These are phyloP conservation scores for Plantago elongata DNA, from an alignment of 257 asterid species.

Conservation along the genomic window DNA sequence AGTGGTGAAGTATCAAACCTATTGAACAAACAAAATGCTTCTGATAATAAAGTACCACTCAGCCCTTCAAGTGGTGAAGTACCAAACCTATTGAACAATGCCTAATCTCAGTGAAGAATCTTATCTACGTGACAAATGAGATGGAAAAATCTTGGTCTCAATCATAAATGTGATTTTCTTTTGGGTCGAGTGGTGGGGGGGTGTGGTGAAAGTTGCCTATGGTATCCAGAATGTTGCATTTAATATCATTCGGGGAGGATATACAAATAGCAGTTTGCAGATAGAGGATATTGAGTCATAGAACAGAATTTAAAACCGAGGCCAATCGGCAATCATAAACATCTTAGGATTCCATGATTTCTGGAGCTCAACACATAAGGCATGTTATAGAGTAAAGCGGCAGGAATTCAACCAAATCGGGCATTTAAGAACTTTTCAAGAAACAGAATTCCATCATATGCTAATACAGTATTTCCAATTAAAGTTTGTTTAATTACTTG, in stretches of 20 bases:
- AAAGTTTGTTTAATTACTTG: too few species aligned
- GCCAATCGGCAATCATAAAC: too few species aligned
- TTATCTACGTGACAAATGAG: slow-evolving; percentile 1
- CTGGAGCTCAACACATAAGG: background rate
- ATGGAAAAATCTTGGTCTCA: background rate
- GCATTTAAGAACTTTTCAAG: background rate
- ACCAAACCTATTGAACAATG: slow-evolving; percentile 11
- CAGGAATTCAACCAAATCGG: background rate
- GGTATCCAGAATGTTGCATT: too few species aligned
- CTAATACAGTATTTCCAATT: too few species aligned
- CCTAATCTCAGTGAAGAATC: slow-evolving; percentile 12
- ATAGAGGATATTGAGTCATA: too few species aligned
- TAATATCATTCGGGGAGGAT: too few species aligned
- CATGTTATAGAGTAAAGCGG: background rate
- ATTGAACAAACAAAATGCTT: slow-evolving; percentile 14
- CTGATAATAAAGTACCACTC: slow-evolving; percentile 13
- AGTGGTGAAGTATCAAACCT: slow-evolving; percentile 17
- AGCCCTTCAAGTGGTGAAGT: slow-evolving; percentile 21
- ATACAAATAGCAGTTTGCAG: too few species aligned
- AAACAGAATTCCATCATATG: background rate
- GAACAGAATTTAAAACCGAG: too few species aligned
- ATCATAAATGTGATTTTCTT: background rate
- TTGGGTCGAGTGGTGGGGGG: too few species aligned
- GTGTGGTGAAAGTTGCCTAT: too few species aligned
- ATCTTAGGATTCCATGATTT: too few species aligned